Evolutionary conservation across 768 basidiomycete species (phyloP), one percentile per base, ranked within the genome.

Genomic region (Lyophyllum semitale): DNA sequence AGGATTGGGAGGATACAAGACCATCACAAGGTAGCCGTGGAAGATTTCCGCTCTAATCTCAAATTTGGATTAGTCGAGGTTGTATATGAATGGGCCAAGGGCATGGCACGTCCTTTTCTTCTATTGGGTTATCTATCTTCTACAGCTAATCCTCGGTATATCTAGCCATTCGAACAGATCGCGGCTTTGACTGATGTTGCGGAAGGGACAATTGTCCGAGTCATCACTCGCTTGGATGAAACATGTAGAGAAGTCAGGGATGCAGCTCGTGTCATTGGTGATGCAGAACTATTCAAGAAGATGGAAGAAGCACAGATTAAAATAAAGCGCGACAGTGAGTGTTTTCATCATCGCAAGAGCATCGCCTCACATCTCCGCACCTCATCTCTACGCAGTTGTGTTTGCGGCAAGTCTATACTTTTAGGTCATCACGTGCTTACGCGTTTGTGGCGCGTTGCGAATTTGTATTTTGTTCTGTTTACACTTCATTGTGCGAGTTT

Each of bases 21-120:
- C 60, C 70, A 71, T 15, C 83, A 91, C 69, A 88, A 88, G 65
- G 92, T 98, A 0, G 77, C 85, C 47, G 84, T 82, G 26, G 91
- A 90, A 62, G 91, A 86, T 54, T 92, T 90, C 67, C 84, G 87
- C 50, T 81, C 84, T 44, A 84, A 77, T 54, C 83, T 95, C 62
- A 98, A 97, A 69, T 89, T 90, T 58, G 97, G 97, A 7, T 75
- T 99, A 22, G 84, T 93, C 8, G 96, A 99, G 67, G 97, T 96
- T 1, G 97, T 98, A 7, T 98, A 98, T 66, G 97, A 98, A 71
- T 99, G 97, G 97, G 95, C 97, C 0, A 93, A 90, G 69, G 97
- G 97, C 51, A 98, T 96, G 95, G 96, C 96, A 63, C 62, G 85
- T 58, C 48, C 22, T n/a, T 11, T 18, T 12, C 11, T 26, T 1